Evolutionary conservation across 2,329 filamentous ascomycete species (phyloP), one percentile per base, ranked within the genome.

Genomic region (Alternaria sp.): DNA sequence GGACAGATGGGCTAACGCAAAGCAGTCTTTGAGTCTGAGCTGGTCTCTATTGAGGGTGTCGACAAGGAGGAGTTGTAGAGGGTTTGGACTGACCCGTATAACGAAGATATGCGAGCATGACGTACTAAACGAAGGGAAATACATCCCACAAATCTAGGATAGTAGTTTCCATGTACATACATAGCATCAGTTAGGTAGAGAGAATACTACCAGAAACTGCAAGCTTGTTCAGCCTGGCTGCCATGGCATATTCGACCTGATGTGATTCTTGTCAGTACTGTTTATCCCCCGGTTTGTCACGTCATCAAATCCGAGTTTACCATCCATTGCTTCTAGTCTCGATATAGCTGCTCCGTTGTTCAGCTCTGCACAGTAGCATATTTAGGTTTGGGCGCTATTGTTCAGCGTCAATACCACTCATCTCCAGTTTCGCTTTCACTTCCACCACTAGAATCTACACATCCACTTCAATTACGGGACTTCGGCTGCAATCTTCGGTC

Each of bases 21-120:
- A 6, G 46, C 70, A 91, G 89, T 98, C 65, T 97, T 97, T 77
- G 92, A 96, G 84, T 96, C 93, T 51, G 93, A 97, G 82, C 82
- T 98, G 70, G 85, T 97, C 65, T 88, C 86, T 56, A 97, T 97
- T 74, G 84, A 88, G 28, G 93, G 93, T 30, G 91, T 94, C 22
- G 71, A 70, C 54, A 79, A 79, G 68, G 78, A 79, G 51, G 78
- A 80, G 67, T 69, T 79, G 12, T 28, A 54, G 34, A 43, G 34
- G 48, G 20, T 42, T 20, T 24, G 30, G 9, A 8, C 39, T 42
- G 39, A 42, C 20, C 9, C 11, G 12, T 42, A 24, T 24, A 24
- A 42, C 39, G 39, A 42, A 24, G 39, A 24, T 24, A 24, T 24
- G 20, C 39, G 39, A 42, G 41, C 28, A 43, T 20, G 48, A 39